Percentiles rank a stretch among this genome's conserved stretches.
These are phyloP conservation scores for Lojkania enalia DNA, from an alignment of 2,329 filamentous ascomycete genomes.

Conservation along the genomic window DNA sequence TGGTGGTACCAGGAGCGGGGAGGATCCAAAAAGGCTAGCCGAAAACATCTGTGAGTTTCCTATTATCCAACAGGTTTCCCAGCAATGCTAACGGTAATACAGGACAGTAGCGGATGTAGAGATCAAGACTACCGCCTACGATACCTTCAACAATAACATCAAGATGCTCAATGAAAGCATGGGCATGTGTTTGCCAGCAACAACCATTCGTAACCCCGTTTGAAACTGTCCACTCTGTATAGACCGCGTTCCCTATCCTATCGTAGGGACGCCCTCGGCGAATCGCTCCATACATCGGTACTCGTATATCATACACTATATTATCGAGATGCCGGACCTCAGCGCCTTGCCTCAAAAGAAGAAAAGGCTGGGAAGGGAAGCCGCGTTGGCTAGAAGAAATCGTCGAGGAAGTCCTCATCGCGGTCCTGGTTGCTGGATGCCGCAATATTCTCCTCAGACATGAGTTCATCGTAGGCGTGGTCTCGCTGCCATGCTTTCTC, in stretches of 20 bases:
- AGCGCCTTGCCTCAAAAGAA: too few relatives aligned
- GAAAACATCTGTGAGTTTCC: too few relatives aligned
- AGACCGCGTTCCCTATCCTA: too few relatives aligned
- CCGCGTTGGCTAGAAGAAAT: conserved; percentile 75
- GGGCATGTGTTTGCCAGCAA: conserved; percentile 59
- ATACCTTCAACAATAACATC: conserved; percentile 70
- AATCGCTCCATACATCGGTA: too few relatives aligned
- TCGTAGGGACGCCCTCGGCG: too few relatives aligned
- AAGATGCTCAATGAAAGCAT: conserved; percentile 75
- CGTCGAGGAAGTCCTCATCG: conserved; percentile 76
- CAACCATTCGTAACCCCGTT: conserved; percentile 30
- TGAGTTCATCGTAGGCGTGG: conserved; percentile 95
- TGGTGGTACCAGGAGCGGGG: conserved; percentile 50
- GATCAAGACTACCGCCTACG: conserved; percentile 50
- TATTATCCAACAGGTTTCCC: too few relatives aligned
- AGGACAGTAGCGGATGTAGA: too few relatives aligned
- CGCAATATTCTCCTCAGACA: conserved; percentile 79
- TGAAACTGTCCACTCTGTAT: too few relatives aligned
- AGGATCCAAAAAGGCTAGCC: conserved; percentile 5
- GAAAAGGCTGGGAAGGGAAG: too few relatives aligned
- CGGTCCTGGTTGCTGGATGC: conserved; percentile 83
- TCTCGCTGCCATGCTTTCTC: conserved; percentile 94
- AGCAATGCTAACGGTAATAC: too few relatives aligned
- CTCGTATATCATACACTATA: too few relatives aligned
- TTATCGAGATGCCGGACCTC: too few relatives aligned